A percentile compares a stretch with the other conserved stretches of the same genome.
Evolutionary conservation across 306 rosid species (phyloP).

Genomic region (Quercus mongolica): DNA sequence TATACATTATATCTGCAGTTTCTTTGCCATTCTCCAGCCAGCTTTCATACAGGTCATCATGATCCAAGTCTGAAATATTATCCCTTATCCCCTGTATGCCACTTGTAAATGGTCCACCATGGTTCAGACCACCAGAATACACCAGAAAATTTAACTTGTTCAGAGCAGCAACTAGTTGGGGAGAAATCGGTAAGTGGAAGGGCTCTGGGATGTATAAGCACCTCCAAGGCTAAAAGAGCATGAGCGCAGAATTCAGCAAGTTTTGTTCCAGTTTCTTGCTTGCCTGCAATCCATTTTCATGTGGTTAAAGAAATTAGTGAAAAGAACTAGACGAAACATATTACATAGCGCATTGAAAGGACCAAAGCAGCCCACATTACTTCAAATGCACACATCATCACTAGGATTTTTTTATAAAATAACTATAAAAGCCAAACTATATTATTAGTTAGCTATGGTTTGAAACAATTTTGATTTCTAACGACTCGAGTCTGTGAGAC

Average conservation of each 20-base stretch:
- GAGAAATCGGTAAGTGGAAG: conserved; percentile 51
- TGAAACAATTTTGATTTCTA: no score
- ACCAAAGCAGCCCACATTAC: neutral
- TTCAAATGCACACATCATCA: neutral
- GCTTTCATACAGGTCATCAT: conserved; percentile 33
- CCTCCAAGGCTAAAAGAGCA: conserved; percentile 80
- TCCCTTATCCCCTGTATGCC: conserved; percentile 27
- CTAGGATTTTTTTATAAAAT: no score
- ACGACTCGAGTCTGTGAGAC: no score
- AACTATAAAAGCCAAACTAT: no score
- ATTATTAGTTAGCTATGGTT: no score
- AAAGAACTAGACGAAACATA: neutral
- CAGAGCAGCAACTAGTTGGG: conserved; percentile 18
- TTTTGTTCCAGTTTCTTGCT: conserved; percentile 62
- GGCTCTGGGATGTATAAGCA: conserved; percentile 86
- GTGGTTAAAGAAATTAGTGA: conserved; percentile 11
- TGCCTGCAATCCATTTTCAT: conserved; percentile 51
- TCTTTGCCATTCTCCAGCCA: conserved; percentile 48
- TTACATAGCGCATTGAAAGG: neutral
- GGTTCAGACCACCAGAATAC: conserved; percentile 21
- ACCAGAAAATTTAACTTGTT: conserved; percentile 29
- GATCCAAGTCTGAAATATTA: conserved; percentile 29
- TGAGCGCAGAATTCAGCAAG: conserved; percentile 78
- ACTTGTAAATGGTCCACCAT: conserved; percentile 20
- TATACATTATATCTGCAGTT: neutral